These are phyloP conservation scores for Phanerochaete carnosa DNA, from an alignment of 768 basidiomycete species.

Conservation along the genomic window DNA sequence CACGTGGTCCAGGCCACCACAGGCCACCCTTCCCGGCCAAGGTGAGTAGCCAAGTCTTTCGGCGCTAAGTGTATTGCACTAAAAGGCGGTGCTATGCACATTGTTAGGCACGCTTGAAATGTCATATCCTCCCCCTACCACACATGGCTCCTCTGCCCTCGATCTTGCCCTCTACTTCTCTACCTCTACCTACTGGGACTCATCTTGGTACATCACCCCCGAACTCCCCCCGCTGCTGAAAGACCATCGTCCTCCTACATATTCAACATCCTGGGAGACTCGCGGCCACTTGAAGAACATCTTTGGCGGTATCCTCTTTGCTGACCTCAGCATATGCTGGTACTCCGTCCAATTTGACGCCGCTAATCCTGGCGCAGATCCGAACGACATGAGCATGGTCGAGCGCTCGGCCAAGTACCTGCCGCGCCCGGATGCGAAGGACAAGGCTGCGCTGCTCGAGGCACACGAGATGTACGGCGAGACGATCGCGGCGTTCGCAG, in stretches of 20 bases:
- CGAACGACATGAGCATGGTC: conserved; percentile 27
- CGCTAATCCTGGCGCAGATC: conserved; percentile 19
- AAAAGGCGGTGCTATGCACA: not conserved
- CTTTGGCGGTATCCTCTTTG: conserved; percentile 39
- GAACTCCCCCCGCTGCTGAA: conserved; percentile 33
- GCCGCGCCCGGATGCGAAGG: conserved; percentile 35
- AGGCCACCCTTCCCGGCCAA: not conserved
- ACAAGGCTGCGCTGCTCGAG: conserved; percentile 31
- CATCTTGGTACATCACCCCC: conserved; percentile 37
- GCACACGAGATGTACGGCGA: conserved; percentile 50
- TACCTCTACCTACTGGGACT: conserved; percentile 38
- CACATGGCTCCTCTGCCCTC: conserved; percentile 33
- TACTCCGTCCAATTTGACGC: conserved; percentile 38
- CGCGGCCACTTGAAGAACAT: conserved; percentile 29
- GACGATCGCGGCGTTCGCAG: conserved; percentile 45
- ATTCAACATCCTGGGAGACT: conserved; percentile 27
- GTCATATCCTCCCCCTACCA: conserved; percentile 33
- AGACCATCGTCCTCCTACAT: conserved; percentile 18
- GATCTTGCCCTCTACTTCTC: conserved; percentile 45
- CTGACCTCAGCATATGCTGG: conserved; percentile 50
- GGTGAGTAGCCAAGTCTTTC: not conserved
- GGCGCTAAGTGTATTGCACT: not conserved
- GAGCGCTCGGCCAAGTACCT: conserved; percentile 37
- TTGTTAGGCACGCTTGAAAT: conserved; percentile 22
- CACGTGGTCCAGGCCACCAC: not conserved